A percentile compares a stretch with the other conserved stretches of the same genome.
Evolutionary conservation across 805 yeast species (phyloP).

Genomic region (Kuraishia capsulata): DNA sequence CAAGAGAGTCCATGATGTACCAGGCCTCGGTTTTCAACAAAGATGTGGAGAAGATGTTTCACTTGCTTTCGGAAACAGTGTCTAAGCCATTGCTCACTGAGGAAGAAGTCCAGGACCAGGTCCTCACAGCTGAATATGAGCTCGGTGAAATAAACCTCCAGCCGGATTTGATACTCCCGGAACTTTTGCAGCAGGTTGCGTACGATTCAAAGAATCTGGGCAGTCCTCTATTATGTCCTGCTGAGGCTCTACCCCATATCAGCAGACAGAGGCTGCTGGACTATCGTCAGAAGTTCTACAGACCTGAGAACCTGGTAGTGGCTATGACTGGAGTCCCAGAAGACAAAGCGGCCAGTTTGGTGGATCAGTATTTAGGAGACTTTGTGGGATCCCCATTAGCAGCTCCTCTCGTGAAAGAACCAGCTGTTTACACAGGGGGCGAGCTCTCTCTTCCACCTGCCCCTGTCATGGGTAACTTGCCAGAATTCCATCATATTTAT

Average conservation of each 20-base stretch:
- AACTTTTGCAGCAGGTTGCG: constrained; percentile 80
- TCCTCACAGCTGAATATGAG: constrained; percentile 70
- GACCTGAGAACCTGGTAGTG: constrained; percentile 75
- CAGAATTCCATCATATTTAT: constrained; percentile 78
- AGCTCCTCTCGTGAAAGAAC: constrained; percentile 18
- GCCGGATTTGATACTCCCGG: constrained; percentile 82
- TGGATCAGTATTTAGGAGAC: constrained; percentile 54
- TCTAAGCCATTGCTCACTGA: constrained; percentile 57
- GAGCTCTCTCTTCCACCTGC: constrained; percentile 44
- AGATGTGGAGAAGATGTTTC: constrained; percentile 74
- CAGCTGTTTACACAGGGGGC: constrained; percentile 54
- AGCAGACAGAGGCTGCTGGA: constrained; percentile 38
- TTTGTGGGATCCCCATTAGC: constrained; percentile 29
- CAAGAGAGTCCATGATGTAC: constrained; percentile 85
- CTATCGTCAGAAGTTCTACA: constrained; percentile 59
- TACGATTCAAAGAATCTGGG: constrained; percentile 70
- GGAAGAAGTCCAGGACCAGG: constrained; percentile 67
- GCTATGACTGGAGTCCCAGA: constrained; percentile 84
- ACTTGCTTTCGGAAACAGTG: constrained; percentile 69
- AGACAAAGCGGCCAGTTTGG: constrained; percentile 55
- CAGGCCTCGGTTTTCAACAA: constrained; percentile 91
- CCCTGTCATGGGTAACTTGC: constrained; percentile 52
- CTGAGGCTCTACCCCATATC: constrained; percentile 51
- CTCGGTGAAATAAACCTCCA: constrained; percentile 73
- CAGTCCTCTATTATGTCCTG: constrained; percentile 75